Base-by-base conservation (phyloP, 2,329 filamentous ascomycete genomes). In the Chrysoporthe puriensis region DNA sequence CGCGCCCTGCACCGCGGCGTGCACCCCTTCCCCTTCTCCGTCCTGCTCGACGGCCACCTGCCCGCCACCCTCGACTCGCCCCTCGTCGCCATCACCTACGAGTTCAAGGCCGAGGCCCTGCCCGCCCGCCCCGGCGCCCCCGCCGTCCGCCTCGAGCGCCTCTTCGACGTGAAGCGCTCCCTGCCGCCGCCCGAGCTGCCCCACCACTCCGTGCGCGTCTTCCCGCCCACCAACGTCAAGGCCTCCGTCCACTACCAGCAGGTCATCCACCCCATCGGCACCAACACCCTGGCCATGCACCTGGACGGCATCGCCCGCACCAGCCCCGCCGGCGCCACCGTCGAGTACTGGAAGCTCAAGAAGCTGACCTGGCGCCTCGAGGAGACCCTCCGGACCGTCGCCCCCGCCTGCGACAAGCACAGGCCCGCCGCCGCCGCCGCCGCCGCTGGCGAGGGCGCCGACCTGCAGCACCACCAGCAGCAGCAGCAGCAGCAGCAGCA, bases 281-380 rank as follows among this genome's bases (percentile, higher is more conserved):
- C 88, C 74, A 95, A 96, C 80, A 91, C 85, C 13, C 86, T 97
- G 62, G 86, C 88, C 58, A 89, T 97, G 80, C 90, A 90, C 63
- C 86, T 99, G 71, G 92, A 94, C 71, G 95, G 95, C n/a, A 88
- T 97, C 64, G 88, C 94, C 54, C 91, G 88, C 72, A 81, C 82
- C 72, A 92, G 92, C 77, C 79, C 85, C 48, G 87, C 89, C 54
- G 87, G 86, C 68, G 90, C 91, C 76, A 94, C 89, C 7, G 86
- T 96, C 70, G 87, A 89, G 76, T 86, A 88, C 75, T 98, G 95
- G 95, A 91, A 91, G 74, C 85, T 99, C 42, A 92, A 94, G 78
- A 96, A 96, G 79, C 86, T 97, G 72, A 93, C 91, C 71, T 99
- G 95, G 95, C 89, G 92, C 72, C 90, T 99, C 64, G 94, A 97